Conservation (phyloP, 345 rosid species). For the Eucalyptus pauciflora region DNA sequence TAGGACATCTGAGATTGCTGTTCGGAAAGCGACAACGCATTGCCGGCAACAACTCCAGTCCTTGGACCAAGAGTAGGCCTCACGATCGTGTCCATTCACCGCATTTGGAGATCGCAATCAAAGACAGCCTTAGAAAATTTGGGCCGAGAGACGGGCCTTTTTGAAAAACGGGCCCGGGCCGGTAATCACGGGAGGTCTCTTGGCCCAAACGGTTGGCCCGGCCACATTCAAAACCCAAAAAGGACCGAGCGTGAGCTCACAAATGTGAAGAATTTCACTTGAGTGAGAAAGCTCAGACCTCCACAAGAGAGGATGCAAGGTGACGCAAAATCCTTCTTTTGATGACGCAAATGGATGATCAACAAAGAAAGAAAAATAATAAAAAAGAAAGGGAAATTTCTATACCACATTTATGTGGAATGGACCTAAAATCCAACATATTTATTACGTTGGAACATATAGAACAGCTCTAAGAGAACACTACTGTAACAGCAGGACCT, state of each 20-base stretch:
- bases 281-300: background rate
- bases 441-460: background rate
- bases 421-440: background rate
- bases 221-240: background rate
- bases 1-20: background rate
- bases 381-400: background rate
- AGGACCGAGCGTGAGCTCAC: background rate
- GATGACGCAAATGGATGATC: background rate
- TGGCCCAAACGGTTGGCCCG: background rate
- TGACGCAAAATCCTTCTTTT: background rate
- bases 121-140: background rate
- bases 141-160: background rate
- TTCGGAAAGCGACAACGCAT: background rate
- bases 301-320: background rate
- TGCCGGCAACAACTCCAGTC: background rate
- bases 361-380: background rate
- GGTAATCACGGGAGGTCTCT: background rate
- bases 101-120: background rate
- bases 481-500: background rate
- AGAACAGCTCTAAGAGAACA: background rate
- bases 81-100: background rate
- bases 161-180: background rate
- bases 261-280: background rate
- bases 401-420: background rate
- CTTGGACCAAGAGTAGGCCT: background rate